These are phyloP conservation scores for Pochonia chlamydosporia DNA, from an alignment of 2,329 filamentous ascomycete genomes.

Conservation along the genomic window DNA sequence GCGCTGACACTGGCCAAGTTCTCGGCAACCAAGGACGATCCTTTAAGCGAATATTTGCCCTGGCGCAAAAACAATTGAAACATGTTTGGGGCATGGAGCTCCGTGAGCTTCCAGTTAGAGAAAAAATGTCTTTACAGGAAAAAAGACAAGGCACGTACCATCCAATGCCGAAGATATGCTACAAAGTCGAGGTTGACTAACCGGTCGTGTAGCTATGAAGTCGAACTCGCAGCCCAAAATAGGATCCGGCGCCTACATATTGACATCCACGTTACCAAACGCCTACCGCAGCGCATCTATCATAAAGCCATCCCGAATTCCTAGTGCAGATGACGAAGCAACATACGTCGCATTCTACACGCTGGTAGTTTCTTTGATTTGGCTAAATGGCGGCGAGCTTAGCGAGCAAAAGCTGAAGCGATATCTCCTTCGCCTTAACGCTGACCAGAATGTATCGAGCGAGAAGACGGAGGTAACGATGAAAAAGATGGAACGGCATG, in stretches of 20 bases:
- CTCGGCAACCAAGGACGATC: conserved; percentile 63
- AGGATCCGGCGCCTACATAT: conserved; percentile 66
- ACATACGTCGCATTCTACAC: conserved; percentile 78
- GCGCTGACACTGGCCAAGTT: conserved; percentile 37
- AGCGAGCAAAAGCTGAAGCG: conserved; percentile 73
- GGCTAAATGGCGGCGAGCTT: conserved; percentile 66
- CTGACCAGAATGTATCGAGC: conserved; percentile 66
- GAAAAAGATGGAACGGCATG: conserved; percentile 70
- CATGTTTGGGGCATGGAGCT: conserved; percentile 88
- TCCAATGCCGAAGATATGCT: too few relatives aligned
- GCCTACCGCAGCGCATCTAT: conserved; percentile 62
- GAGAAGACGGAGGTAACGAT: conserved; percentile 73
- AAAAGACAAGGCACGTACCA: conserved; percentile 58
- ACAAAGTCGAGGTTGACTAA: not conserved
- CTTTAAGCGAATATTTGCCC: conserved; percentile 72
- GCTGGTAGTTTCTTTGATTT: conserved; percentile 70
- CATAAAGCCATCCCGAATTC: conserved; percentile 60
- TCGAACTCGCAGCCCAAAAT: conserved; percentile 46
- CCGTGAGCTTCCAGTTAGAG: conserved; percentile 71
- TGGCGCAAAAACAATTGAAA: conserved; percentile 67
- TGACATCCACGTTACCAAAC: conserved; percentile 66
- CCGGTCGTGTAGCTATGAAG: conserved; percentile 28
- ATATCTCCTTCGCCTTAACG: conserved; percentile 68
- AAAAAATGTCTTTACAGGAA: conserved; percentile 76
- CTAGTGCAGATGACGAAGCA: conserved; percentile 63